phyloP scores from a whole-genome alignment of 2,329 filamentous ascomycete genomes.

The Penicillium sp. region DNA sequence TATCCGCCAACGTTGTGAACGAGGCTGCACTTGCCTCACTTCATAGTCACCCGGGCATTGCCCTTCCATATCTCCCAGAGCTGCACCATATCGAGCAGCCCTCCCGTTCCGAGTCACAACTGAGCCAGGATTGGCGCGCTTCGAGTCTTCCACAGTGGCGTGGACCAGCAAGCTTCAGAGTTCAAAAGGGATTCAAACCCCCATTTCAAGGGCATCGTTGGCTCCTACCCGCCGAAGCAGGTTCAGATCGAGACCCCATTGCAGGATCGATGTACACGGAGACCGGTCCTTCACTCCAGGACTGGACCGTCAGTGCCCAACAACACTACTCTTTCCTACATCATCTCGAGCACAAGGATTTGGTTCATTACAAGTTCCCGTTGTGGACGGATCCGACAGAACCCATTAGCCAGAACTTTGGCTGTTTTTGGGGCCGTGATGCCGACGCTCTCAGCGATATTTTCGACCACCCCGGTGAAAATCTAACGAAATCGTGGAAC shows the following conservation, averaged over 20 bases:
- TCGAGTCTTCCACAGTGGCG: conserved; percentile 36
- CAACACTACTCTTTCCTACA: conserved; percentile 49
- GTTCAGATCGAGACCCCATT: conserved; percentile 48
- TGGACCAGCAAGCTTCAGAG: conserved; percentile 31
- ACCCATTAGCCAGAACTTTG: conserved; percentile 55
- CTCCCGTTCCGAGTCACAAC: conserved; percentile 14
- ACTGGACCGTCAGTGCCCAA: conserved; percentile 53
- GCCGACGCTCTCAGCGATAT: conserved; percentile 44
- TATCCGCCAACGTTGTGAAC: conserved; percentile 59
- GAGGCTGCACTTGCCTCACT: conserved; percentile 55
- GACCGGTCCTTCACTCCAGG: conserved; percentile 44
- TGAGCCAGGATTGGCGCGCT: conserved; percentile 31
- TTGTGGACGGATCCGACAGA: conserved; percentile 49
- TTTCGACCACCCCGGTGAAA: conserved; percentile 44
- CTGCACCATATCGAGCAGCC: conserved; percentile 20
- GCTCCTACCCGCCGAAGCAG: conserved; percentile 44
- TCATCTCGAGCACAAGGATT: conserved; percentile 49
- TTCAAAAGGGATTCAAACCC: conserved; percentile 26
- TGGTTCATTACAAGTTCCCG: conserved; percentile 51
- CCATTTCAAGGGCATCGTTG: conserved; percentile 49
- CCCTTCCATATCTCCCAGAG: conserved; percentile 56
- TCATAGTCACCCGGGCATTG: conserved; percentile 54
- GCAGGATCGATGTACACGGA: conserved; percentile 48
- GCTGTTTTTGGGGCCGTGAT: conserved; percentile 54
- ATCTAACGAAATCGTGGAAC: conserved; percentile 39